Base-by-base conservation (phyloP, 1,139 yeast genomes). In the Yamadazyma triangularis region DNA sequence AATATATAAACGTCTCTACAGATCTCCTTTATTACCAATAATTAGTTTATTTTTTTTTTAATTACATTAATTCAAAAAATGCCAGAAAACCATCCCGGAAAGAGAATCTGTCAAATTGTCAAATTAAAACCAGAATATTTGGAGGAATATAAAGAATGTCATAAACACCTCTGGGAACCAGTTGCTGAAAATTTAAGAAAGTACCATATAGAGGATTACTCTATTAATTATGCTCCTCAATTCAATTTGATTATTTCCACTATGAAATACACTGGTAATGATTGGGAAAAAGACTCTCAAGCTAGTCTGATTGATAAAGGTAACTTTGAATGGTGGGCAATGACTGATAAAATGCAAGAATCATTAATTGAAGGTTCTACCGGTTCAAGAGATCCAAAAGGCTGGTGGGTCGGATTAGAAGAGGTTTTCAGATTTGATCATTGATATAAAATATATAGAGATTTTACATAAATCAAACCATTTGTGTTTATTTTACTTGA, bases 161-260 rank as follows among this genome's bases (percentile, higher is more conserved):
- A 60, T 38, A 29, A 41, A 15, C 35, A 47, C 5, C 51, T 54
- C 10, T 50, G 55, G 44, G 45, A 44, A 18, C 49, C 55, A 9
- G 65, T 60, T 5, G 44, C 53, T 11, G 50, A 36, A 13, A 55
- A 50, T 33, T 41, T 60, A 28, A 38, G 41, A 12, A 53, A 57
- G 29, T 58, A 56, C 35, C 60, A 58, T 34, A 54, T 60, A 28
- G 64, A 58, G 35, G 67, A 61, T 44, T 60, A 61, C 44, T 59
- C 65, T 1, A 60, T 60, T 34, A 55, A 55, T 35, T 58, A 58
- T 32, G 30, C 53, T 15, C 58, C 61, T 7, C 39, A 41, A 23
- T 48, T 53, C 32, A 42, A 44, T 21, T 29, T 60, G 25, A 40
- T 60, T 12, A 56, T 60, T 26, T 60, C 64, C 24, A 54, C 38